These are phyloP conservation scores for Trypanosoma congolense DNA, from an alignment of 208 protist species.

Conservation along the genomic window DNA sequence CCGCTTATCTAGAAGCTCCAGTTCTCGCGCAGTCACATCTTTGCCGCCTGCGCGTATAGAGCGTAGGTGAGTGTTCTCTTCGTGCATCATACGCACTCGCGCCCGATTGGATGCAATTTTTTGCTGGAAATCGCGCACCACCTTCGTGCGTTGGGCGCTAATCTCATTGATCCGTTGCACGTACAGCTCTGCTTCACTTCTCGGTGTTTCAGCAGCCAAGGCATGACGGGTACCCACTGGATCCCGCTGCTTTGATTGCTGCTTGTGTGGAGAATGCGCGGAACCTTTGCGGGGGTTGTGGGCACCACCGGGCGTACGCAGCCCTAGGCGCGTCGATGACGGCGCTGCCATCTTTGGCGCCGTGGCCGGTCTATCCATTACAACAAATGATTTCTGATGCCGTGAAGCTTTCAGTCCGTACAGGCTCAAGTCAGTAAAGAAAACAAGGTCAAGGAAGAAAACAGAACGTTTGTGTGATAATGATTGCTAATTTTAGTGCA, in stretches of 20 bases:
- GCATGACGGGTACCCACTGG: conserved; percentile 10
- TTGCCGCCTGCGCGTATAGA: conserved; percentile 35
- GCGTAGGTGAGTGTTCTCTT: conserved; percentile 58
- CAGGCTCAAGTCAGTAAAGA: no score
- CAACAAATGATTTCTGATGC: no score
- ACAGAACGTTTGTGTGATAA: no score
- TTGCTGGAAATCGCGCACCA: conserved; percentile 38
- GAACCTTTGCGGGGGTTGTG: no score
- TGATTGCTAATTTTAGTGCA: no score
- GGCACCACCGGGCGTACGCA: no score
- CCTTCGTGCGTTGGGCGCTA: conserved; percentile 24
- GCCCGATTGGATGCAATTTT: conserved; percentile 36
- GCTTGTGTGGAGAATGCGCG: neutral
- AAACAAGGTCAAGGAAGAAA: no score
- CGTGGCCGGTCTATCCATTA: no score
- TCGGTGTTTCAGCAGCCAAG: conserved; percentile 7
- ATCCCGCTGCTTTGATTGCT: neutral
- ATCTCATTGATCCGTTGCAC: conserved; percentile 42
- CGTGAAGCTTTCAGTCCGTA: no score
- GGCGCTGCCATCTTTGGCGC: no score
- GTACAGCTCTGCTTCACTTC: conserved; percentile 22
- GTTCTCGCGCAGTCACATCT: conserved; percentile 53
- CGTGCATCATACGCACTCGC: conserved; percentile 39
- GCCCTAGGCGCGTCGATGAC: no score
- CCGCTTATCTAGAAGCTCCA: conserved; percentile 38